A percentile compares a stretch with the other conserved stretches of the same genome.
These are phyloP conservation scores for Hsuehochloa calcarea DNA, from an alignment of 176 grass and related monocot genomes.

Conservation along the genomic window DNA sequence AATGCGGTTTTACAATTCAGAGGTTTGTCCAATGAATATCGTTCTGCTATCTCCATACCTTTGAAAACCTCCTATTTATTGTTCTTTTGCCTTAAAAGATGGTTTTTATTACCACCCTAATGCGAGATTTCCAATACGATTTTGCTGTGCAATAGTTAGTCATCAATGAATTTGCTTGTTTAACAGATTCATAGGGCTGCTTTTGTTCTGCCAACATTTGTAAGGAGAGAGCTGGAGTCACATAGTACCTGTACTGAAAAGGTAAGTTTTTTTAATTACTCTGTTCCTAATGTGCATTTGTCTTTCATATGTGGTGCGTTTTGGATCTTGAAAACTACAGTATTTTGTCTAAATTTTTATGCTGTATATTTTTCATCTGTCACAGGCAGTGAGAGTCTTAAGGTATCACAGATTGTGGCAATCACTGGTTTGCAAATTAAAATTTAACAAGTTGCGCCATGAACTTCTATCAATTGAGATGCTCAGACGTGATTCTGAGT, in stretches of 20 bases:
- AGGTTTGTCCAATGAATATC: constrained; percentile 35
- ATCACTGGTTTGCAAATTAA: not conserved
- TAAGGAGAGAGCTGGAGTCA: constrained; percentile 61
- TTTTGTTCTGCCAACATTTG: constrained; percentile 86
- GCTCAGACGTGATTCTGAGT: not conserved
- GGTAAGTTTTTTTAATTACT: constrained; percentile 31
- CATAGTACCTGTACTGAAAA: constrained; percentile 35
- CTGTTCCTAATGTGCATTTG: not conserved
- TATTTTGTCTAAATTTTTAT: not conserved
- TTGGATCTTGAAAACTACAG: not conserved
- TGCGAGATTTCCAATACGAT: not conserved
- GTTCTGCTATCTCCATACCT: not conserved
- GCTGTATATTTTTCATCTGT: not conserved
- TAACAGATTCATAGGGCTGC: constrained; percentile 84
- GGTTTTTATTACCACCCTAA: not conserved
- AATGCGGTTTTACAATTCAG: constrained; percentile 84
- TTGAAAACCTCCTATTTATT: not conserved
- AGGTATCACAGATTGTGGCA: not conserved
- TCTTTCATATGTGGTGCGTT: not conserved
- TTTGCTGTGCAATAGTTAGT: not conserved
- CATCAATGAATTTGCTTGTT: not conserved
- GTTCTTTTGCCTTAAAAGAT: not conserved
- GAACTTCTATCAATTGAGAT: not conserved
- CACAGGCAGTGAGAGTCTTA: not conserved
- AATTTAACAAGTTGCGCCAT: not conserved